Evolutionary conservation across 768 basidiomycete genomes (phyloP).

Genomic region (Tephrocybe sp.): DNA sequence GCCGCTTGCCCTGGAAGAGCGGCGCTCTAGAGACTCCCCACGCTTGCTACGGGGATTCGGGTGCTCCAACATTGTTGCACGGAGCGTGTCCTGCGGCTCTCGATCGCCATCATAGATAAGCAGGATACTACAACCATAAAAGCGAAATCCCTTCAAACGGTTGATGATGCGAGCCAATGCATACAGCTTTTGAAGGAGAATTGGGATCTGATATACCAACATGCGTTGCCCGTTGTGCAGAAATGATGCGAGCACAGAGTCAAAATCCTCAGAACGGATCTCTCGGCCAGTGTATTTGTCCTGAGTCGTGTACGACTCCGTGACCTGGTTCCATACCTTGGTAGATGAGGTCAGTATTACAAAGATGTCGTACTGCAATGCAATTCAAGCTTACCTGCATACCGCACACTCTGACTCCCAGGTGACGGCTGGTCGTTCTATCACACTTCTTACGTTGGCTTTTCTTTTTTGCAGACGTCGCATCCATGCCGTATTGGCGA

Average conservation of each 20-base stretch:
- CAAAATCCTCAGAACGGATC: constrained; percentile 82
- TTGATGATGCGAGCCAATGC: constrained; percentile 89
- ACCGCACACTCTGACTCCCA: constrained; percentile 94
- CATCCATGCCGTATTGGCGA: constrained; percentile 96
- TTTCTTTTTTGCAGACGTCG: constrained; percentile 88
- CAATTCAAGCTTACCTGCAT: constrained; percentile 81
- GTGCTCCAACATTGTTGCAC: constrained; percentile 58
- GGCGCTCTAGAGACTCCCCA: constrained; percentile 74
- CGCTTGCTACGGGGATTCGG: constrained; percentile 69
- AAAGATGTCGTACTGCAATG: constrained; percentile 3
- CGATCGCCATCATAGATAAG: constrained; percentile 96
- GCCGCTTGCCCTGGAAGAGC: constrained; percentile 38
- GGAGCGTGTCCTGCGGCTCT: constrained; percentile 78
- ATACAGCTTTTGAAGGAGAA: constrained; percentile 87
- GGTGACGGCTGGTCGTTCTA: constrained; percentile 83
- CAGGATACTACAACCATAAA: constrained; percentile 95
- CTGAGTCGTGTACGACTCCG: constrained; percentile 84
- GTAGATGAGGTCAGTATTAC: constrained; percentile 3
- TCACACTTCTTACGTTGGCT: constrained; percentile 99
- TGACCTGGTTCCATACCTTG: constrained; percentile 90
- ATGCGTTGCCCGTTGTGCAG: constrained; percentile 80
- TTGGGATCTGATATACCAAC: constrained; percentile 89
- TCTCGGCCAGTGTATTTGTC: constrained; percentile 97
- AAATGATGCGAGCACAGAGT: constrained; percentile 77
- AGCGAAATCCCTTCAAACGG: constrained; percentile 90